These are phyloP conservation scores for Boechera retrofracta DNA, from an alignment of 345 rosid species.

Conservation along the genomic window DNA sequence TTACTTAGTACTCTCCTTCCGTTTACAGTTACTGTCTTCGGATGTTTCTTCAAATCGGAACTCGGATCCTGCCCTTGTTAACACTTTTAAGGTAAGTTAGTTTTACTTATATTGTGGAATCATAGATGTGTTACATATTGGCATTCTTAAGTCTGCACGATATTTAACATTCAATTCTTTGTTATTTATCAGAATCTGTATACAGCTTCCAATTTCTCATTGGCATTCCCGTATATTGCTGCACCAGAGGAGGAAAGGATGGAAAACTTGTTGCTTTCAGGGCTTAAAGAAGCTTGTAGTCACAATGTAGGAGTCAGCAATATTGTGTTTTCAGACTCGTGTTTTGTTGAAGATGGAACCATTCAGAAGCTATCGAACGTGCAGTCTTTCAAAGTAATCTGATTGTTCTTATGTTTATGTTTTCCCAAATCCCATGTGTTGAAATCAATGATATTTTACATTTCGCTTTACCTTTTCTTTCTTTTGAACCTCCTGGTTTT, in stretches of 20 bases:
- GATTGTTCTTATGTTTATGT: not conserved
- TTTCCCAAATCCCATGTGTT: not conserved
- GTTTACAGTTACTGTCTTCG: constrained; percentile 63
- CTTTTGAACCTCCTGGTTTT: not conserved
- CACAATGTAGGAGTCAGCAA: constrained; percentile 51
- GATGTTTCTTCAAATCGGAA: constrained; percentile 63
- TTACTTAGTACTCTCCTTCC: constrained; percentile 11
- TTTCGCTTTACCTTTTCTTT: not conserved
- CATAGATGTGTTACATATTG: not conserved
- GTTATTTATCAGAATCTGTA: constrained; percentile 57
- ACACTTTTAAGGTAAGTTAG: constrained; percentile 65
- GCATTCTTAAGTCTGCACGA: no score
- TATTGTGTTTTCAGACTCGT: constrained; percentile 74
- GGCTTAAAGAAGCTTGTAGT: constrained; percentile 71
- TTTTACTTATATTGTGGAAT: not conserved
- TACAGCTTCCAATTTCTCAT: constrained; percentile 71
- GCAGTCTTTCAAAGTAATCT: constrained; percentile 65
- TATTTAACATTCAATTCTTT: constrained; percentile 24
- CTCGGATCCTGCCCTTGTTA: constrained; percentile 60
- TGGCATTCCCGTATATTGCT: constrained; percentile 89
- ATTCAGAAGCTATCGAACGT: constrained; percentile 64
- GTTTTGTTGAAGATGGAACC: constrained; percentile 63
- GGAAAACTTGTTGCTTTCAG: constrained; percentile 71
- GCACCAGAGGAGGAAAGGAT: constrained; percentile 71
- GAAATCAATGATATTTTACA: not conserved